phyloP scores from a whole-genome alignment of 352 stramenopile genomes.

The Pythium rishiriense region DNA sequence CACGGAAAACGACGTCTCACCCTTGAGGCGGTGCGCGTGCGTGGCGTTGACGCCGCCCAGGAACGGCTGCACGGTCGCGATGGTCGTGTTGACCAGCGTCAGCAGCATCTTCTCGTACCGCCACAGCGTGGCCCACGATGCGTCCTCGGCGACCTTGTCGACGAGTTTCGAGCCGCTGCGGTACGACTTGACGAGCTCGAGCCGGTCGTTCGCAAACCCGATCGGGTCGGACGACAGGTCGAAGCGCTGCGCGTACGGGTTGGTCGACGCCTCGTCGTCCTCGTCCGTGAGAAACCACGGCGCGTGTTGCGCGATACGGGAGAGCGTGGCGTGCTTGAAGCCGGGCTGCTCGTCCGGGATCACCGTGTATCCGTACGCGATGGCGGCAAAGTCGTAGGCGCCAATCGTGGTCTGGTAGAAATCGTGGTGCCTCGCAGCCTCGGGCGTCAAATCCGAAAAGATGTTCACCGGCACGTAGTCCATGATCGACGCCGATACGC shows the following conservation, averaged over 20 bases:
- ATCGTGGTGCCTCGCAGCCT: conserved; percentile 36
- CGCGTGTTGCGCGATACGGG: conserved; percentile 37
- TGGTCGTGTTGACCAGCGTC: conserved; percentile 39
- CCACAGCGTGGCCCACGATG: conserved; percentile 57
- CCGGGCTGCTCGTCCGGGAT: conserved; percentile 48
- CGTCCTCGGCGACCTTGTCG: conserved; percentile 50
- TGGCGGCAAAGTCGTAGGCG: conserved; percentile 77
- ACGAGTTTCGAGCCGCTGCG: conserved; percentile 34
- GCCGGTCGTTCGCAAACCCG: conserved; percentile 51
- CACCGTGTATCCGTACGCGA: conserved; percentile 81
- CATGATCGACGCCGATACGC: conserved; percentile 77
- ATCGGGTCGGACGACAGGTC: conserved; percentile 63
- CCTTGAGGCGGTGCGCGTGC: conserved; percentile 43
- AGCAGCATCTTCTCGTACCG: conserved; percentile 45
- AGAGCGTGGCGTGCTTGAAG: conserved; percentile 41
- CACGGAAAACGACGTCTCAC: conserved; percentile 37
- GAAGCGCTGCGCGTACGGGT: conserved; percentile 55
- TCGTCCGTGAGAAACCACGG: conserved; percentile 74
- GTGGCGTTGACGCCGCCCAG: conserved; percentile 65
- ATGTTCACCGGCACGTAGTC: conserved; percentile 87
- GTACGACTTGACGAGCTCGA: conserved; percentile 48
- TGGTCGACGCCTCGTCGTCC: conserved; percentile 36
- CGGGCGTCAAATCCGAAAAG: conserved; percentile 60
- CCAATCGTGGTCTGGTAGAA: conserved; percentile 79
- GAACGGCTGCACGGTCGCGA: conserved; percentile 41